Conservation (phyloP, 495 filamentous ascomycete genomes). For the Viridothelium virens region DNA sequence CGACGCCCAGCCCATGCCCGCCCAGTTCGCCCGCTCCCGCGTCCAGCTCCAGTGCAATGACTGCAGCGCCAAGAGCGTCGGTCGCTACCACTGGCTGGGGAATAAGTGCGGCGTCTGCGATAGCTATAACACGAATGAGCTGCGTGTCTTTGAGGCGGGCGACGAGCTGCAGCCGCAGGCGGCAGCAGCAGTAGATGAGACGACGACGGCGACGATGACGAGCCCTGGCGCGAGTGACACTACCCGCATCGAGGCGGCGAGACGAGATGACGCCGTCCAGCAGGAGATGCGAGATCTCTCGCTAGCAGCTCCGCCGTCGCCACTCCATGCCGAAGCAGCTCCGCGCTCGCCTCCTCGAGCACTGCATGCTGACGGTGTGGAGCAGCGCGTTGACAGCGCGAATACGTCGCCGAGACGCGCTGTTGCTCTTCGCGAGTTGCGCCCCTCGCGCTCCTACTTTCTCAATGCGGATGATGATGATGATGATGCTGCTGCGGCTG, state of each 20-base stretch:
- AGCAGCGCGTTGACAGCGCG: conserved; percentile 14
- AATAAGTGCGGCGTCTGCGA: conserved; percentile 72
- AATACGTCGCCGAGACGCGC: conserved; percentile 8
- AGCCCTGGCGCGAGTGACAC: conserved; percentile 28
- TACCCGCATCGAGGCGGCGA: conserved; percentile 21
- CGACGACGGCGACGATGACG: conserved; percentile 15
- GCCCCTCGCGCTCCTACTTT: conserved; percentile 24
- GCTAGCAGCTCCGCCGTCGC: not conserved
- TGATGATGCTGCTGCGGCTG: conserved; percentile 17
- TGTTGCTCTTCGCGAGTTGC: not conserved
- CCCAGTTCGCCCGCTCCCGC: conserved; percentile 60
- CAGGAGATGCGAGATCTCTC: conserved; percentile 13
- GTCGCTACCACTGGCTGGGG: conserved; percentile 90
- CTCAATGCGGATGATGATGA: conserved; percentile 20
- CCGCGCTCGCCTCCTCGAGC: conserved; percentile 10
- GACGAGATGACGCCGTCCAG: conserved; percentile 17
- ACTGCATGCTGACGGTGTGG: not conserved
- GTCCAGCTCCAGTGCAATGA: conserved; percentile 89
- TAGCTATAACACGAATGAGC: conserved; percentile 39
- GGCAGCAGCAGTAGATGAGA: too few species aligned
- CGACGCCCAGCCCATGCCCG: conserved; percentile 81
- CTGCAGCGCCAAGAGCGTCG: conserved; percentile 75
- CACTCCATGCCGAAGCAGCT: not conserved
- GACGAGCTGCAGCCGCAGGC: not conserved
- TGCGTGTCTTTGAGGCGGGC: conserved; percentile 28